phyloP scores from a whole-genome alignment of 2,329 filamentous ascomycete genomes.

The Phaeophleospora eucalypticola region DNA sequence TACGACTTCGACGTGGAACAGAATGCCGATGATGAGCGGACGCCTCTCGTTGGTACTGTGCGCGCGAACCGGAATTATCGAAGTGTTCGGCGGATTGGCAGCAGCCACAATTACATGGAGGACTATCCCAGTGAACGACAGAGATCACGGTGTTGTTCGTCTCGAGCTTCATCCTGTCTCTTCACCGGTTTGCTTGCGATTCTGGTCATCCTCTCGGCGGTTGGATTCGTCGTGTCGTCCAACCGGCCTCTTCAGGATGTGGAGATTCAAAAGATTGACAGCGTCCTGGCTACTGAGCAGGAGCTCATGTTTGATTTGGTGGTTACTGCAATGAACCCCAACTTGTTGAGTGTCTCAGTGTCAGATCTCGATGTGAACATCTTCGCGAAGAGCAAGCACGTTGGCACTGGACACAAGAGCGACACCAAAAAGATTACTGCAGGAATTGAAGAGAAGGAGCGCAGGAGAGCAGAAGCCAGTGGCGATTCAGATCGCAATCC shows the following conservation, averaged over 20 bases:
- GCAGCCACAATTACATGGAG: slow-evolving; percentile 43
- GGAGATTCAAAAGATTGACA: slow-evolving; percentile 73
- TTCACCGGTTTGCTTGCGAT: slow-evolving; percentile 78
- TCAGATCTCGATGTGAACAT: slow-evolving; percentile 85
- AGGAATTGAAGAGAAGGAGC: not conserved
- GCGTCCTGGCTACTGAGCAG: slow-evolving; percentile 88
- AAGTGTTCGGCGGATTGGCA: slow-evolving; percentile 48
- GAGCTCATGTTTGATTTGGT: slow-evolving; percentile 92
- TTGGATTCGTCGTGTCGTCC: slow-evolving; percentile 85
- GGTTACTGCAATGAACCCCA: slow-evolving; percentile 86
- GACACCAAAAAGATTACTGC: not conserved
- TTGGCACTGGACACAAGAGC: slow-evolving; percentile 46
- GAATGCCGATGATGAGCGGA: slow-evolving; percentile 81
- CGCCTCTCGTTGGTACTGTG: slow-evolving; percentile 62
- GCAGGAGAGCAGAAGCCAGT: not conserved
- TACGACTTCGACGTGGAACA: slow-evolving; percentile 75
- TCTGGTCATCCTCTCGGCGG: slow-evolving; percentile 75
- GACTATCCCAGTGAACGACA: slow-evolving; percentile 37
- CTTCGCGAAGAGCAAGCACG: slow-evolving; percentile 89
- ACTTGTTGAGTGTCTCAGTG: slow-evolving; percentile 82
- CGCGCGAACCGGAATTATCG: slow-evolving; percentile 14
- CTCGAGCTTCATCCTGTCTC: slow-evolving; percentile 78
- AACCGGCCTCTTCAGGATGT: slow-evolving; percentile 82
- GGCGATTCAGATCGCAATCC: slow-evolving; percentile 2
- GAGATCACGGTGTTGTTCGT: slow-evolving; percentile 32